Percentiles rank a stretch among this genome's conserved stretches.
Conservation (phyloP, 768 basidiomycete genomes). For the Tubosaeta sp. region DNA sequence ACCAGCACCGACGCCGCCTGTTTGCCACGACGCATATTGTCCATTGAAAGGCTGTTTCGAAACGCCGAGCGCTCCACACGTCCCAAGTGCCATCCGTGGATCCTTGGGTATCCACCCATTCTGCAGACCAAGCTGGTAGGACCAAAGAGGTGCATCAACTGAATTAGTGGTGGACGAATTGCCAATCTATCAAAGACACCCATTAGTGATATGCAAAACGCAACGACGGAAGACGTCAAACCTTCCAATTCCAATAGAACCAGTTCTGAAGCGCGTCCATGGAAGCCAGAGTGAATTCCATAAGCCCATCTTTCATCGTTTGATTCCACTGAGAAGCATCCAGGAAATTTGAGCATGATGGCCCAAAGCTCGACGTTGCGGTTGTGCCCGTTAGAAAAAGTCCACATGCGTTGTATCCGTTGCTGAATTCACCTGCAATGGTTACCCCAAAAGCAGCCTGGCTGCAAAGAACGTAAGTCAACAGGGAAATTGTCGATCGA, state of each 20-base stretch:
- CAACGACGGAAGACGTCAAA: slow-evolving; percentile 12
- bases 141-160: slow-evolving; percentile 60
- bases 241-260: slow-evolving; percentile 84
- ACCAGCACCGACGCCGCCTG: slow-evolving; percentile 56
- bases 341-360: slow-evolving; percentile 39
- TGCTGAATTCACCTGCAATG: slow-evolving; percentile 73
- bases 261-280: slow-evolving; percentile 68
- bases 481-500: neutral
- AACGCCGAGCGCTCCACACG: slow-evolving; percentile 55
- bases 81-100: slow-evolving; percentile 62
- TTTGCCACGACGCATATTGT: slow-evolving; percentile 59
- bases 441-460: slow-evolving; percentile 62
- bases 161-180: slow-evolving; percentile 47
- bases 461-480: slow-evolving; percentile 23
- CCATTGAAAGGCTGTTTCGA: slow-evolving; percentile 44
- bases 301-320: slow-evolving; percentile 48
- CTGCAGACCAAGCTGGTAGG: slow-evolving; percentile 63
- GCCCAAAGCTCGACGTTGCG: slow-evolving; percentile 23
- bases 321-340: slow-evolving; percentile 52
- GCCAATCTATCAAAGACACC: slow-evolving; percentile 44
- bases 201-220: neutral
- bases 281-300: slow-evolving; percentile 46
- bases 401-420: slow-evolving; percentile 64
- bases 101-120: slow-evolving; percentile 78
- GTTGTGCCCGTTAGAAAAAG: slow-evolving; percentile 39